A percentile compares a stretch with the other conserved stretches of the same genome.
These are phyloP conservation scores for Grosmannia serpens DNA, from an alignment of 2,329 filamentous ascomycete genomes.

Conservation along the genomic window DNA sequence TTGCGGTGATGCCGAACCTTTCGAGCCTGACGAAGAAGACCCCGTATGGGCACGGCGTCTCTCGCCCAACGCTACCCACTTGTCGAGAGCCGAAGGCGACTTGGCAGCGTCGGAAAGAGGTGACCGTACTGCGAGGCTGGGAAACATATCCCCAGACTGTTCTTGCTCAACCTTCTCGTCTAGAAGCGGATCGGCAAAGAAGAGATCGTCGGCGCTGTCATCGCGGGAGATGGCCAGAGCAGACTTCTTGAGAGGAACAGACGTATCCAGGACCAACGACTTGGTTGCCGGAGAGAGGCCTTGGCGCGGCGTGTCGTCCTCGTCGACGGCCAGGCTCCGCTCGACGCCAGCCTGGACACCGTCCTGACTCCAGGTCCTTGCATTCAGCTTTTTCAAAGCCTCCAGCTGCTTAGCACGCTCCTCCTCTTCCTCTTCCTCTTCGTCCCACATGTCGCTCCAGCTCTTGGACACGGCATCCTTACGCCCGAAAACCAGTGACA, in stretches of 20 bases:
- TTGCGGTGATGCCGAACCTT: conserved; percentile 33
- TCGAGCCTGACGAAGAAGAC: conserved; percentile 29
- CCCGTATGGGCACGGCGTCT: conserved; percentile 58
- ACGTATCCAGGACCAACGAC: conserved; percentile 25
- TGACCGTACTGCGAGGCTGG: conserved; percentile 9
- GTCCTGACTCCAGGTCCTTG: conserved; percentile 69
- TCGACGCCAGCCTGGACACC: conserved; percentile 31
- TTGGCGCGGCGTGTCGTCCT: conserved; percentile 32
- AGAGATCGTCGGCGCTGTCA: conserved; percentile 59
- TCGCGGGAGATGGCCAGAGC: conserved; percentile 46
- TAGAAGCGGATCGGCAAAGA: conserved; percentile 54
- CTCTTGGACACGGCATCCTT: conserved; percentile 84
- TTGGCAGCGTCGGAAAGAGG: conserved; percentile 5
- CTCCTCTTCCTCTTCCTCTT: conserved; percentile 65
- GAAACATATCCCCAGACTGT: conserved; percentile 13
- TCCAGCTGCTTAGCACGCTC: conserved; percentile 49
- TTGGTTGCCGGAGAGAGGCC: conserved; percentile 30
- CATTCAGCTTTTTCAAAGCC: conserved; percentile 54
- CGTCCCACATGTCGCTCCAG: conserved; percentile 98
- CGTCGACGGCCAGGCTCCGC: conserved; percentile 15
- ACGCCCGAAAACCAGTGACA: conserved; percentile 71
- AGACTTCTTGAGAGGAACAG: conserved; percentile 23
- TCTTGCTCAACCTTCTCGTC: conserved; percentile 22
- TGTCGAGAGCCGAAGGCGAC: conserved; percentile 58
- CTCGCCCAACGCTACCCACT: conserved; percentile 82